Evolutionary conservation across 495 filamentous ascomycete genomes (phyloP).

Genomic region (Usnea hakonensis): DNA sequence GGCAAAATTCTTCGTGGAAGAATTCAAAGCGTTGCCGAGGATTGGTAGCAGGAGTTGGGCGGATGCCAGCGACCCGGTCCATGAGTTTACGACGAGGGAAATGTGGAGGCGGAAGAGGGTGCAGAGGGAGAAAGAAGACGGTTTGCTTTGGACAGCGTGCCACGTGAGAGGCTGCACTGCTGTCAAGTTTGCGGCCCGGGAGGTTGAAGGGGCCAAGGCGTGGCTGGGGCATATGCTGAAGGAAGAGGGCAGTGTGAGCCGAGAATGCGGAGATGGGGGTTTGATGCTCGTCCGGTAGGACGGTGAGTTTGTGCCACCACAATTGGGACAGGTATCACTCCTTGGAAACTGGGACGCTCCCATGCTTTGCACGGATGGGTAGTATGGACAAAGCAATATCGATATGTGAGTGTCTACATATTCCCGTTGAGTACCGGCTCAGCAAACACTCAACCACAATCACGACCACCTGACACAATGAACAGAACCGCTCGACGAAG

Average conservation of each 20-base stretch:
- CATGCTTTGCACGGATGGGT: neutral
- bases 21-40: slow-evolving; percentile 68
- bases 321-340: neutral
- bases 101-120: slow-evolving; percentile 34
- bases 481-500: neutral
- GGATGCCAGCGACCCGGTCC: slow-evolving; percentile 11
- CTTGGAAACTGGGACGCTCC: neutral
- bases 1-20: slow-evolving; percentile 60
- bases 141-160: slow-evolving; percentile 72
- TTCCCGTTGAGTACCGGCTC: neutral
- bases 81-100: slow-evolving; percentile 15
- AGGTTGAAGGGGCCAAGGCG: slow-evolving; percentile 52
- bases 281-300: slow-evolving; percentile 48
- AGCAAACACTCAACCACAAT: neutral
- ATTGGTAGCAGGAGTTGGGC: slow-evolving; percentile 77
- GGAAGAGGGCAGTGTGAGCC: slow-evolving; percentile 49
- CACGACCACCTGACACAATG: neutral
- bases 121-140: slow-evolving; percentile 45
- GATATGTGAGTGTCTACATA: neutral
- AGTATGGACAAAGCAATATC: neutral
- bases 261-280: slow-evolving; percentile 56
- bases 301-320: neutral
- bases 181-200: slow-evolving; percentile 70
- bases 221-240: slow-evolving; percentile 53
- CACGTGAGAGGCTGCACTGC: slow-evolving; percentile 30